Conservation (phyloP, 768 basidiomycete species). For the Cytidiella melzeri region DNA sequence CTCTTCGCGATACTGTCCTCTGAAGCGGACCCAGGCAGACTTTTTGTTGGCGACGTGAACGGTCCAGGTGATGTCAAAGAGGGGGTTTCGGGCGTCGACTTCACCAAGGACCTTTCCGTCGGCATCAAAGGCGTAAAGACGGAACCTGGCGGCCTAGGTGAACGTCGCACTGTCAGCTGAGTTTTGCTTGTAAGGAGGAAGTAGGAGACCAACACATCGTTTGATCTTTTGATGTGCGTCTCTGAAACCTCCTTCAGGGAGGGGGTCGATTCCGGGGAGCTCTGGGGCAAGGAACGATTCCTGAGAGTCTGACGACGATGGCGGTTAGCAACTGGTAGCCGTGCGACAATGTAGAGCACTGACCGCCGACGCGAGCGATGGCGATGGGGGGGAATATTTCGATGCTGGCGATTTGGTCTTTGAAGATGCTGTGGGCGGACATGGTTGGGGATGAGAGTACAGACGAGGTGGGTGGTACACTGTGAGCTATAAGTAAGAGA, state of each 20-base stretch:
- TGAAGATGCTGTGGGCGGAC: constrained; percentile 1
- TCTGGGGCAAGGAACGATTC: constrained; percentile 24
- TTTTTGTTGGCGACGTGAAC: constrained; percentile 32
- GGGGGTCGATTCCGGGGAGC: constrained; percentile 22
- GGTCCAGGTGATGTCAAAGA: constrained; percentile 24
- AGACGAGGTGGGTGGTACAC: no score
- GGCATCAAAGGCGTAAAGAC: constrained; percentile 26
- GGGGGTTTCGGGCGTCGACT: constrained; percentile 17
- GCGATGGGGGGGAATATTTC: constrained; percentile 31
- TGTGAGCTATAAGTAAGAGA: no score
- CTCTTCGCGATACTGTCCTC: not conserved
- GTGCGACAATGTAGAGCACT: no score
- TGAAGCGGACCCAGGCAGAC: constrained; percentile 16
- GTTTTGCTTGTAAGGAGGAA: not conserved
- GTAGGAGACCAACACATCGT: constrained; percentile 26
- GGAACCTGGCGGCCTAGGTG: constrained; percentile 28
- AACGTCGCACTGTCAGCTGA: not conserved
- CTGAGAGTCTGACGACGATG: constrained; percentile 2
- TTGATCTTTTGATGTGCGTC: constrained; percentile 22
- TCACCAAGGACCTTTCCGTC: constrained; percentile 25
- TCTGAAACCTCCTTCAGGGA: constrained; percentile 14
- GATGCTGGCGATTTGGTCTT: constrained; percentile 15
- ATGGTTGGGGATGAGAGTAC: no score
- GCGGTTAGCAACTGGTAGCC: no score
- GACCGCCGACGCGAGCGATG: constrained; percentile 30